Conservation (phyloP, 345 rosid genomes). For the Angophora floribunda region DNA sequence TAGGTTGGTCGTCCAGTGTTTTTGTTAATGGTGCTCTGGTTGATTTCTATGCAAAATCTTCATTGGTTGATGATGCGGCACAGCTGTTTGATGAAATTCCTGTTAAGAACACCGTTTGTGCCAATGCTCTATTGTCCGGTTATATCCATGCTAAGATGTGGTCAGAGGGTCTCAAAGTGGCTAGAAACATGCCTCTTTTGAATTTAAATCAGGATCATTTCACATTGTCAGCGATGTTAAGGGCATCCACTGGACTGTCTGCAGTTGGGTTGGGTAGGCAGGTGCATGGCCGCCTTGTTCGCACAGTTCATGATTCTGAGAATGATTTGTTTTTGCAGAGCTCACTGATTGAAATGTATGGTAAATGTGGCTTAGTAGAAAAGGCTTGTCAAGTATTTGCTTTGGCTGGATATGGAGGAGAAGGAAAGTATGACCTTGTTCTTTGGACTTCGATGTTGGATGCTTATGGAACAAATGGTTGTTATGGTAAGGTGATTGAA, state of each 20-base stretch:
- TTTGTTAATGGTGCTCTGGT: constrained; percentile 45
- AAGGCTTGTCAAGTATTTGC: constrained; percentile 33
- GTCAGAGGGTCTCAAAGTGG: constrained; percentile 23
- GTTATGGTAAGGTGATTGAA: constrained; percentile 22
- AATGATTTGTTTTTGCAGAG: constrained; percentile 39
- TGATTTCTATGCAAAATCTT: constrained; percentile 27
- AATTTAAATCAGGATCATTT: constrained; percentile 30
- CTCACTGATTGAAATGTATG: constrained; percentile 59
- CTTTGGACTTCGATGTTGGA: constrained; percentile 57
- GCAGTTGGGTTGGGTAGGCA: constrained; percentile 36
- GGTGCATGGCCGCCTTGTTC: constrained; percentile 29
- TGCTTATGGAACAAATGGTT: constrained; percentile 34
- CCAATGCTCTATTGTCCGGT: constrained; percentile 40
- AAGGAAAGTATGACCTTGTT: constrained; percentile 29
- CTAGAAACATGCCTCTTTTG: constrained; percentile 31
- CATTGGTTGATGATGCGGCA: constrained; percentile 12
- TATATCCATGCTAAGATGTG: constrained; percentile 28
- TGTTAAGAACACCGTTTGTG: constrained; percentile 39
- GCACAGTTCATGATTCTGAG: constrained; percentile 9
- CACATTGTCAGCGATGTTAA: constrained; percentile 24
- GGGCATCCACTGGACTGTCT: constrained; percentile 25
- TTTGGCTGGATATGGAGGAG: constrained; percentile 11
- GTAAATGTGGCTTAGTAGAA: constrained; percentile 37
- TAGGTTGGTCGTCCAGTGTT: constrained; percentile 37
- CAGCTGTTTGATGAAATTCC: constrained; percentile 49